Conservation (phyloP, 2,329 filamentous ascomycete species). For the Talaromyces marneffei region DNA sequence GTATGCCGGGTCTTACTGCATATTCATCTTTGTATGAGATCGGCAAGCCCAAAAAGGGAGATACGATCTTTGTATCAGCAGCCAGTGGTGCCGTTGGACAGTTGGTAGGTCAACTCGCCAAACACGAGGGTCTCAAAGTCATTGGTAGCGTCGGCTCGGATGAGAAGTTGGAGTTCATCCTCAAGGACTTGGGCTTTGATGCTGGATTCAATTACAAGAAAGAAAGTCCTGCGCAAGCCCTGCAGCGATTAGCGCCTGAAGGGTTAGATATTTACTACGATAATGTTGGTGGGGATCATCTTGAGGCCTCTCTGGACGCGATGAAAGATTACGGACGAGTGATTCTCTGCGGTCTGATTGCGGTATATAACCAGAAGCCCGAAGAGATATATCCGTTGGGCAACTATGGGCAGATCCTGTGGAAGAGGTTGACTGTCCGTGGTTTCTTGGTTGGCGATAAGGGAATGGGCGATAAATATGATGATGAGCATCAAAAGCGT, state of each 20-base stretch:
- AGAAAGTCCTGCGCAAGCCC: constrained; percentile 62
- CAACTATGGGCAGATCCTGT: constrained; percentile 60
- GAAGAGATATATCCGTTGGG: constrained; percentile 59
- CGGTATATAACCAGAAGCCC: constrained; percentile 61
- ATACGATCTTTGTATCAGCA: constrained; percentile 76
- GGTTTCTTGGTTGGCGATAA: constrained; percentile 69
- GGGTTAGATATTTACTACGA: constrained; percentile 82
- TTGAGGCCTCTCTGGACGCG: constrained; percentile 60
- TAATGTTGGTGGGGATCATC: constrained; percentile 70
- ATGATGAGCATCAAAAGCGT: constrained; percentile 67
- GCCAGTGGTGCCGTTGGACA: constrained; percentile 78
- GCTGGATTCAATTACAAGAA: constrained; percentile 84
- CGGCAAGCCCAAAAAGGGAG: constrained; percentile 66
- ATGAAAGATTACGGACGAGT: constrained; percentile 64
- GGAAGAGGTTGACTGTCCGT: constrained; percentile 60
- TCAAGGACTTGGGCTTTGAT: constrained; percentile 64
- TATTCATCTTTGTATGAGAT: constrained; percentile 71
- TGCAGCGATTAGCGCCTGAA: constrained; percentile 65
- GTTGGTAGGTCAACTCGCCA: constrained; percentile 75
- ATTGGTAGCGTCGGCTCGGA: constrained; percentile 75
- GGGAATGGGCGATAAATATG: constrained; percentile 61
- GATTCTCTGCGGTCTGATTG: constrained; percentile 62
- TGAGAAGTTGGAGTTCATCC: constrained; percentile 71
- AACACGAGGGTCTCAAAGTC: constrained; percentile 71
- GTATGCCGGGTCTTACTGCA: constrained; percentile 72